Evolutionary conservation across 1,284 basidiomycete genomes (phyloP).

Genomic region (Pseudozyma pruni): DNA sequence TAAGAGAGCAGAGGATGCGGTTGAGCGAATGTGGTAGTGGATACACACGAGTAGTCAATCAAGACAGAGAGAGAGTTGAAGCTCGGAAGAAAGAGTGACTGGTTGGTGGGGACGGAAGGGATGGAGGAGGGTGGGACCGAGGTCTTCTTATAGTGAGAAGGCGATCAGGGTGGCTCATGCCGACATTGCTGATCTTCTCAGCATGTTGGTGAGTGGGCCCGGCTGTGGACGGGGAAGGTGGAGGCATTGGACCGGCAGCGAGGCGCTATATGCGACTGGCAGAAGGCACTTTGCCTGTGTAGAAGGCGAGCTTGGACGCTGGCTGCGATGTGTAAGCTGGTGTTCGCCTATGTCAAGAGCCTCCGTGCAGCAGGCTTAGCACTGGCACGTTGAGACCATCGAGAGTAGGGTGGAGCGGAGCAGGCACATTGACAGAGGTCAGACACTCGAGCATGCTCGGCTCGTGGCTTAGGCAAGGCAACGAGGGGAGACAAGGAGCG

Average conservation of each 20-base stretch:
- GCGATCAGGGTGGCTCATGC: neutral
- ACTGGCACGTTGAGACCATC: slow-evolving; percentile 22
- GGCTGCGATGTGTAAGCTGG: slow-evolving; percentile 37
- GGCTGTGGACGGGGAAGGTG: slow-evolving; percentile 14
- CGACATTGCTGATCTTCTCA: neutral
- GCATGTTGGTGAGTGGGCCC: neutral
- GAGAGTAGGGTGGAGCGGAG: neutral
- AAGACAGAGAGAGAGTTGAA: slow-evolving; percentile 31
- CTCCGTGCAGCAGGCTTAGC: slow-evolving; percentile 9
- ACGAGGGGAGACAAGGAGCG: too few relatives aligned
- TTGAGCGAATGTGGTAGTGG: slow-evolving; percentile 33
- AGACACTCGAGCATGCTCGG: slow-evolving; percentile 1
- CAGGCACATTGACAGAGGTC: slow-evolving; percentile 2
- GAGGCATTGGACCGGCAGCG: slow-evolving; percentile 7
- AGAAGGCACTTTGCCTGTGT: slow-evolving; percentile 24
- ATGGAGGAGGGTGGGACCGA: neutral
- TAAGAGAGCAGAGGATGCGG: slow-evolving; percentile 8
- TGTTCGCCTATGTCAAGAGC: slow-evolving; percentile 13
- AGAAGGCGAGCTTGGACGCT: neutral
- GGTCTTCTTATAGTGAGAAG: slow-evolving; percentile 11
- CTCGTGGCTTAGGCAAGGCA: too few relatives aligned
- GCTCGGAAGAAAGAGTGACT: slow-evolving; percentile 25
- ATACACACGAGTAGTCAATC: slow-evolving; percentile 15
- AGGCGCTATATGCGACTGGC: slow-evolving; percentile 1
- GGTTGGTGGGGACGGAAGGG: slow-evolving; percentile 8